Base-by-base conservation (phyloP, 345 rosid genomes). In the Pseudoturritis turrita region DNA sequence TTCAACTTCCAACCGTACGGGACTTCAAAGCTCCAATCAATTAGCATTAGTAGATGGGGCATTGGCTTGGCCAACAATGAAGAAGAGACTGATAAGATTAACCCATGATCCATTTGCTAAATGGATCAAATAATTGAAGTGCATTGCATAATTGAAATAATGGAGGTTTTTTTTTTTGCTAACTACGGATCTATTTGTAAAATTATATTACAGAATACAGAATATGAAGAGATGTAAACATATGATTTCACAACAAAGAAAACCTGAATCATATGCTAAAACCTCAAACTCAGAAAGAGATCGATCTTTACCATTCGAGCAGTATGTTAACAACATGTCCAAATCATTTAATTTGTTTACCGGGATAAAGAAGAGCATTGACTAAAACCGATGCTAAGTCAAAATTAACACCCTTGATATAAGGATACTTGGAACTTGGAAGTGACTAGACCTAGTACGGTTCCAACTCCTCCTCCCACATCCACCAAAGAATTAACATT, bases 391-490 rank as follows among this genome's bases (percentile, higher is more conserved):
- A 23, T 17, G 72, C 13, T 29, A 83, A 45, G 37, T 85, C 87
- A 51, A 76, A 83, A 74, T 87, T 82, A 3, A 85, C 80, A 6
- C 80, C 89, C 11, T 70, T 74, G 1, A 84, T 81, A 3, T 75
- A 65, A 44, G 85, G 87, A 43, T 83, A 79, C 59, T 81, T 82
- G n/a, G n/a, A n/a, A n/a, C n/a, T n/a, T n/a, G 8, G 88, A 79
- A 26, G 79, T 65, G 28, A 88, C 73, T 40, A 77, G 56, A 51
- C 41, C 62, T 7, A 84, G 59, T 1, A 79, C 65, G 10, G 83
- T 74, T 6, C 91, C 93, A 28, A 49, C 74, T 25, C 93, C 85
- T 0, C 96, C 93, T 21, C 91, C 93, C 0, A 87, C 88, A 67
- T 89, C 91, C 0, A 86, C 93, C 2, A 86, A 23, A 1, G 72